Evolutionary conservation across 768 basidiomycete species (phyloP).

Genomic region (Boletales sp.): DNA sequence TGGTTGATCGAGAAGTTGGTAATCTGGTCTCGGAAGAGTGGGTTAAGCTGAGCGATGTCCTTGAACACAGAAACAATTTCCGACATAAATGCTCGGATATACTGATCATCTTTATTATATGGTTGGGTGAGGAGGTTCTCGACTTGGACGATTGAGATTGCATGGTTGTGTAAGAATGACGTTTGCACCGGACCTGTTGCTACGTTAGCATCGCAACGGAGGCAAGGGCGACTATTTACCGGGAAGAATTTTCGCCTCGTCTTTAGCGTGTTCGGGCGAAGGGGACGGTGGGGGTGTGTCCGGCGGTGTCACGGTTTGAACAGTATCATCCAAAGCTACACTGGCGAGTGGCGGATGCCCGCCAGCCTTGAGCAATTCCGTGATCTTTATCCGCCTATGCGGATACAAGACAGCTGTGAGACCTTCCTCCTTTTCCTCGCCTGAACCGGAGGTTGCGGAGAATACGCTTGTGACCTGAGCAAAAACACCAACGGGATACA

Average conservation of each 20-base stretch:
- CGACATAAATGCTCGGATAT: constrained; percentile 92
- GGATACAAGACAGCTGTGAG: constrained; percentile 95
- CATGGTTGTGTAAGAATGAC: constrained; percentile 76
- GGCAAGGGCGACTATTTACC: constrained; percentile 10
- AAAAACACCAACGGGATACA: constrained; percentile 93
- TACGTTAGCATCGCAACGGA: not conserved
- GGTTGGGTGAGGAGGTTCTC: constrained; percentile 78
- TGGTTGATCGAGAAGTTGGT: constrained; percentile 95
- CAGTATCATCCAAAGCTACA: constrained; percentile 40
- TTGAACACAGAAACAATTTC: constrained; percentile 98
- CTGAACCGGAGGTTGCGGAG: constrained; percentile 49
- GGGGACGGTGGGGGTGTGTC: constrained; percentile 33
- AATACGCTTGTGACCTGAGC: constrained; percentile 96
- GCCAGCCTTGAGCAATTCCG: constrained; percentile 76
- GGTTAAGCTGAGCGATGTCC: constrained; percentile 95
- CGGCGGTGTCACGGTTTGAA: constrained; percentile 45
- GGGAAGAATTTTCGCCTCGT: constrained; percentile 21
- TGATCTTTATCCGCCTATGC: constrained; percentile 85
- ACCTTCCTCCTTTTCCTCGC: constrained; percentile 76
- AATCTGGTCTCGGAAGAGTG: constrained; percentile 97
- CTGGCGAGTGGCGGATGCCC: constrained; percentile 34
- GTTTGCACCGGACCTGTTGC: constrained; percentile 66
- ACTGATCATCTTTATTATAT: constrained; percentile 90
- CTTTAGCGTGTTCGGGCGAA: constrained; percentile 15
- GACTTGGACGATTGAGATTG: constrained; percentile 85